Evolutionary conservation across 805 yeast genomes (phyloP), one percentile per base, ranked within the genome.

Genomic region (Tetrapisispora fleetii): DNA sequence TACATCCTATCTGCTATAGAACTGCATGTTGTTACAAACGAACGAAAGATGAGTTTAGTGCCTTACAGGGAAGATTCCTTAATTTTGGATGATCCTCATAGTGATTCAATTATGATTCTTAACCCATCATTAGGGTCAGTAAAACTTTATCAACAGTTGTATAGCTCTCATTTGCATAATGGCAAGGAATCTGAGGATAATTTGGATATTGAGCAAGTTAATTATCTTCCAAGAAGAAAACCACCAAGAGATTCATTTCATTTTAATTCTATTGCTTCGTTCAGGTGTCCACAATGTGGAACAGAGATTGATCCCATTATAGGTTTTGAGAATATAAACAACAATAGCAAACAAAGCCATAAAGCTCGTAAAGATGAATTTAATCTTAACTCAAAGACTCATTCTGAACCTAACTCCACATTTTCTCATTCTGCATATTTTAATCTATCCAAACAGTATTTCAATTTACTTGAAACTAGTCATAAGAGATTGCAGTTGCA

Each of bases 281-380:
- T 53, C 44, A 48, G 54, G 8, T 63, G 67, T 42, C 67, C 67
- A 1, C 56, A 55, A 27, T 63, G 67, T 52, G 66, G 66, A 5
- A 57, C 63, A 2, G 58, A 61, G 28, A 52, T 63, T 11, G 52
- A 53, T 40, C 52, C 46, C 2, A 37, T 43, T 17, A 16, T 40
- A 14, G 21, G 30, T 33, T 22, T 39, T 33, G 38, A 39, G 10
- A 17, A 35, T 14, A 10, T 21, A 7, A 21, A 22, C 3, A 32
- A 21, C 13, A 38, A 16, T 32, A 32, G n/a, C 14, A 32, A 32
- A 32, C 14, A 6, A 13, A 32, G n/a, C 14, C 35, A 32, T 4
- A 32, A 32, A 11, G 4, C 35, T 32, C 4, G 35, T 14, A 32
- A 32, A 11, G 35, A 32, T 32, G 35, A 32, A 11, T 32, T 32